A percentile compares a stretch with the other conserved stretches of the same genome.
Conservation (phyloP, 139 green algal species). For the Chlorella sp. region DNA sequence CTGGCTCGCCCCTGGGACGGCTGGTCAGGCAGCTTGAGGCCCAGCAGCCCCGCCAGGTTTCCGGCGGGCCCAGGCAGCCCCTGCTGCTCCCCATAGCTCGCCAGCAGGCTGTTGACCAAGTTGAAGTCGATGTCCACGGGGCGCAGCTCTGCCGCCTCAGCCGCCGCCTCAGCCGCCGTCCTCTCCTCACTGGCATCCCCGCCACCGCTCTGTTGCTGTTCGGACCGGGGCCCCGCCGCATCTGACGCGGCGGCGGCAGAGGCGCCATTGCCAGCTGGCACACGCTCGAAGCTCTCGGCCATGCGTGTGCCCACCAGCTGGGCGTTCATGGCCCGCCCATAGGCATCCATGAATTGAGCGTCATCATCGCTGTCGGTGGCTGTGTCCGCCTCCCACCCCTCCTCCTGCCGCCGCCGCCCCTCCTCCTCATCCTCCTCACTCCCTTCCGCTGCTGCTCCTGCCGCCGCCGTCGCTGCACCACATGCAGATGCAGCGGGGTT, state of each 20-base stretch:
- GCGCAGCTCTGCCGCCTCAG: slow-evolving; percentile 22
- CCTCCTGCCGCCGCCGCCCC: background rate
- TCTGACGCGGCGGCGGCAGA: background rate
- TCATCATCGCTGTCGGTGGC: slow-evolving; percentile 65
- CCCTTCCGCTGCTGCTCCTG: background rate
- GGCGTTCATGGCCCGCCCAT: slow-evolving; percentile 53
- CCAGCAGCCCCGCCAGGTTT: slow-evolving; percentile 77
- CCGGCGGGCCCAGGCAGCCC: slow-evolving; percentile 80
- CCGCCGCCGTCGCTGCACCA: background rate
- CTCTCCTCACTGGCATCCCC: background rate
- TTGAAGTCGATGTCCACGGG: slow-evolving; percentile 82
- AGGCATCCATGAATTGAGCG: slow-evolving; percentile 63
- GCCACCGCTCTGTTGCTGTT: background rate
- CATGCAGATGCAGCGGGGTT: background rate
- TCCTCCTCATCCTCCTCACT: background rate
- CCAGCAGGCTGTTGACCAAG: slow-evolving; percentile 76
- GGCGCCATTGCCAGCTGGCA: background rate
- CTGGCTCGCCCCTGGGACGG: background rate
- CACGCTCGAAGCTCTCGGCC: slow-evolving; percentile 53
- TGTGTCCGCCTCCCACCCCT: slow-evolving; percentile 44
- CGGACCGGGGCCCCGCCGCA: background rate
- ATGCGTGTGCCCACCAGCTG: slow-evolving; percentile 62
- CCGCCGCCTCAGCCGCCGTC: slow-evolving; percentile 6
- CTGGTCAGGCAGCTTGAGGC: slow-evolving; percentile 65
- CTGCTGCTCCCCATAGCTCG: slow-evolving; percentile 73